phyloP scores from a whole-genome alignment of 805 yeast genomes.

The Lipomyces oligophaga region DNA sequence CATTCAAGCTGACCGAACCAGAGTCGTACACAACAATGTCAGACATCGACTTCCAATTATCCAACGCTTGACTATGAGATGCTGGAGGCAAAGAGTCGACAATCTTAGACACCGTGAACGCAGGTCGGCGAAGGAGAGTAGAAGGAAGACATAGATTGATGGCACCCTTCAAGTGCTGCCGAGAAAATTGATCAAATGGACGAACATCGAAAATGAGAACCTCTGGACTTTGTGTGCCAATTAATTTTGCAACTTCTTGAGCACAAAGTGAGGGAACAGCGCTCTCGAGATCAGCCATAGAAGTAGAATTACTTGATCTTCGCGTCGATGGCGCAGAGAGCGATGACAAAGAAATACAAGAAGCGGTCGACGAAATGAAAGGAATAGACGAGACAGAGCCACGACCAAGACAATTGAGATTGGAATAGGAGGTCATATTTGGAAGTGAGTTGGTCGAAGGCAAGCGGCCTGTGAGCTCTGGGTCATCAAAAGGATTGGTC shows the following conservation, averaged over 20 bases:
- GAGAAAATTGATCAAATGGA: slow-evolving; percentile 70
- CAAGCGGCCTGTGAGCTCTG: too few relatives aligned
- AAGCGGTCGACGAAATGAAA: too few relatives aligned
- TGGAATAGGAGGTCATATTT: too few relatives aligned
- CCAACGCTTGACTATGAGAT: slow-evolving; percentile 33
- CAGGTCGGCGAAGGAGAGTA: slow-evolving; percentile 73
- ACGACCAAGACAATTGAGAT: too few relatives aligned
- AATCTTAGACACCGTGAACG: slow-evolving; percentile 52
- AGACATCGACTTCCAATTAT: slow-evolving; percentile 26
- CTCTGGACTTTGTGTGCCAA: slow-evolving; percentile 19
- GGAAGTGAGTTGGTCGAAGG: too few relatives aligned
- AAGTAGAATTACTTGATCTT: not conserved
- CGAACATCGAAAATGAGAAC: slow-evolving; percentile 69
- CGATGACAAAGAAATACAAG: too few relatives aligned
- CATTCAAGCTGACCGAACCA: slow-evolving; percentile 27
- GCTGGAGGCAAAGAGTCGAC: slow-evolving; percentile 40
- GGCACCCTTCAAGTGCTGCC: slow-evolving; percentile 55
- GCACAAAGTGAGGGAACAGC: too few relatives aligned
- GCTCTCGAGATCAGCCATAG: not conserved
- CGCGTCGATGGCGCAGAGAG: not conserved
- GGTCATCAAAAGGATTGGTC: too few relatives aligned
- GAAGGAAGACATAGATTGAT: slow-evolving; percentile 83
- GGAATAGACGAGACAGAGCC: not conserved
- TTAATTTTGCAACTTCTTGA: slow-evolving; percentile 8
- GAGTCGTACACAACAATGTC: slow-evolving; percentile 52